Evolutionary conservation across 805 yeast genomes (phyloP).

Genomic region (Limtongia smithiae): DNA sequence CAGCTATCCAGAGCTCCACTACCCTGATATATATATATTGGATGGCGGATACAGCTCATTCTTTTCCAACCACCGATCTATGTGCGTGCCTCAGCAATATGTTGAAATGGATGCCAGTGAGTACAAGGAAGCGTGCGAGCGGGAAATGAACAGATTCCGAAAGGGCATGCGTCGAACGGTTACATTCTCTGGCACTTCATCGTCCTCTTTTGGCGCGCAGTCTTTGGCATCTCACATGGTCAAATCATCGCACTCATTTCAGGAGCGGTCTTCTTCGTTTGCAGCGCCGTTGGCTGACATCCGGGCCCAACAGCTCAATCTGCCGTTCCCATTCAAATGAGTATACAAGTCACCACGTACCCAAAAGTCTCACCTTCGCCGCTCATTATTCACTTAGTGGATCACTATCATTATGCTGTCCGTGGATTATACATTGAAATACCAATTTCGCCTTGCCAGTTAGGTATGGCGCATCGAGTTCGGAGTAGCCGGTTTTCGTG

Average conservation of each 20-base stretch:
- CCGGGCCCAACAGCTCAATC: too few relatives aligned
- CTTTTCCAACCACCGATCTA: conserved; percentile 52
- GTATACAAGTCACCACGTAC: too few relatives aligned
- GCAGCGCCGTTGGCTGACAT: too few relatives aligned
- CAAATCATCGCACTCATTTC: not conserved
- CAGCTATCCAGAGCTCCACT: conserved; percentile 73
- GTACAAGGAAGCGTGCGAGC: conserved; percentile 48
- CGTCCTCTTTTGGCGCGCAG: not conserved
- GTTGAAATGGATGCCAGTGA: conserved; percentile 75
- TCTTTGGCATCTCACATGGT: conserved; percentile 3
- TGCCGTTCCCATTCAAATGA: too few relatives aligned
- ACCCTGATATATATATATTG: conserved; percentile 83
- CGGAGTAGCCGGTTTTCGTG: too few relatives aligned
- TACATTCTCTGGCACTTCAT: conserved; percentile 5
- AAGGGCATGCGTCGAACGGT: conserved; percentile 37
- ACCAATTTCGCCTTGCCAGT: too few relatives aligned
- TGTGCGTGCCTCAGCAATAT: conserved; percentile 75
- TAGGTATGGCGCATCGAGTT: too few relatives aligned
- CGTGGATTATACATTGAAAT: too few relatives aligned
- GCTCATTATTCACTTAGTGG: too few relatives aligned
- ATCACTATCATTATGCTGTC: too few relatives aligned
- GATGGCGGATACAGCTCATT: conserved; percentile 90
- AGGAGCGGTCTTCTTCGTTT: too few relatives aligned
- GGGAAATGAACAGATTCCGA: conserved; percentile 52
- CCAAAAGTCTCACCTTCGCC: too few relatives aligned